Conservation (phyloP, 768 basidiomycete genomes). For the Megacollybia marginata region DNA sequence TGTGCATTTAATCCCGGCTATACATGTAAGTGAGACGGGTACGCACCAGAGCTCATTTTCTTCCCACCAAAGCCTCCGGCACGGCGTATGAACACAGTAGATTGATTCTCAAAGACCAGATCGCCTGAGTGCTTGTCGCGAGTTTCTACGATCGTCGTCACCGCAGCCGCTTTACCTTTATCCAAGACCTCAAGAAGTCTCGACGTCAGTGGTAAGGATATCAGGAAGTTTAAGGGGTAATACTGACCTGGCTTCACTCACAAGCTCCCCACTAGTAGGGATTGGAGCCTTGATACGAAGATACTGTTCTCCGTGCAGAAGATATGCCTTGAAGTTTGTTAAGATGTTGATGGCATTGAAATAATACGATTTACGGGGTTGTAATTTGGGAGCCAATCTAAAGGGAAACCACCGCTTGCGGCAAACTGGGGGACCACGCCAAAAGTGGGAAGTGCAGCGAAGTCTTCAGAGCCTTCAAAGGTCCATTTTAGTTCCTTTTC, state of each 20-base stretch:
- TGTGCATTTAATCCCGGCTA: conserved; percentile 20
- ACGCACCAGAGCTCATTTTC: conserved; percentile 66
- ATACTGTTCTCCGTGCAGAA: conserved; percentile 98
- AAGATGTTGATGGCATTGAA: not conserved
- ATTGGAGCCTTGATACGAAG: conserved; percentile 80
- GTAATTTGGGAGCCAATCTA: conserved; percentile 93
- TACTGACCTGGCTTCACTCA: conserved; percentile 65
- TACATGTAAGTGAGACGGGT: not conserved
- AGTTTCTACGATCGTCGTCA: conserved; percentile 74
- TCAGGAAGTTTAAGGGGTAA: not conserved
- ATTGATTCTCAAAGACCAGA: conserved; percentile 86
- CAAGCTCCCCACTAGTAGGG: conserved; percentile 75
- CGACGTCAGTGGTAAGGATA: not conserved
- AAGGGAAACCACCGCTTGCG: conserved; percentile 54
- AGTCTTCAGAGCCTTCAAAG: conserved; percentile 84
- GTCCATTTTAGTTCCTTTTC: conserved; percentile 89
- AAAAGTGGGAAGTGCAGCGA: conserved; percentile 85
- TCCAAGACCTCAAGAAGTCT: conserved; percentile 78
- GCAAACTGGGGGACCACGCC: conserved; percentile 91
- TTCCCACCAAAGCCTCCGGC: conserved; percentile 96
- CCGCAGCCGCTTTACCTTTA: conserved; percentile 91
- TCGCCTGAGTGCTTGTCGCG: conserved; percentile 73
- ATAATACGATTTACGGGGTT: conserved; percentile 63
- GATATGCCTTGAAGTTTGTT: conserved; percentile 57
- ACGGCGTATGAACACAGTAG: conserved; percentile 87